Conservation (phyloP, 208 protist species). For the Acanthamoeba quina region DNA sequence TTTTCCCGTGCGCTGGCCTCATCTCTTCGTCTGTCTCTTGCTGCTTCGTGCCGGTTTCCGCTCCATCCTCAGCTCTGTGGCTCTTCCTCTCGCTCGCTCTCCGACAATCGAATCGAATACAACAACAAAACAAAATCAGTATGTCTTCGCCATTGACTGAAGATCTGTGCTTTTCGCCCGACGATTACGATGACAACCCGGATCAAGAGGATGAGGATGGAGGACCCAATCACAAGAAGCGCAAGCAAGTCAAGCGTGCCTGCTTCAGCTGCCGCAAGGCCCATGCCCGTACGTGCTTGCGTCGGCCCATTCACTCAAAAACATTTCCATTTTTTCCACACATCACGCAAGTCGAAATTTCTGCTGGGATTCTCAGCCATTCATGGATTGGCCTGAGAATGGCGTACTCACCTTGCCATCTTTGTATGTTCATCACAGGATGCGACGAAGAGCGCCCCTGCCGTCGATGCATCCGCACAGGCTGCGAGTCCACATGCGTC, state of each 20-base stretch:
- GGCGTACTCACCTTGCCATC: background rate
- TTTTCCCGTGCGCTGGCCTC: too few species aligned
- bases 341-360: background rate
- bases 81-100: background rate
- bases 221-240: constrained; percentile 10
- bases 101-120: background rate
- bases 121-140: background rate
- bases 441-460: background rate
- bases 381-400: background rate
- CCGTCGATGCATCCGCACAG: background rate
- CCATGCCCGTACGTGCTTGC: background rate
- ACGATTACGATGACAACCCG: constrained; percentile 15
- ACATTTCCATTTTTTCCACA: background rate
- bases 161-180: background rate
- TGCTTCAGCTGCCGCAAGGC: constrained; percentile 12
- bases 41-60: background rate
- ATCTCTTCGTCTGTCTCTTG: background rate
- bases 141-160: background rate
- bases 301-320: background rate
- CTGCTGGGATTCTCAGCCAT: background rate
- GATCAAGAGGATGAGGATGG: constrained; percentile 6
- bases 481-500: background rate
- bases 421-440: background rate
- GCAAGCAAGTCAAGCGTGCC: constrained; percentile 8
- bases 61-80: background rate